Conservation (phyloP, 257 asterid species). For the Solanum paucissectum region DNA sequence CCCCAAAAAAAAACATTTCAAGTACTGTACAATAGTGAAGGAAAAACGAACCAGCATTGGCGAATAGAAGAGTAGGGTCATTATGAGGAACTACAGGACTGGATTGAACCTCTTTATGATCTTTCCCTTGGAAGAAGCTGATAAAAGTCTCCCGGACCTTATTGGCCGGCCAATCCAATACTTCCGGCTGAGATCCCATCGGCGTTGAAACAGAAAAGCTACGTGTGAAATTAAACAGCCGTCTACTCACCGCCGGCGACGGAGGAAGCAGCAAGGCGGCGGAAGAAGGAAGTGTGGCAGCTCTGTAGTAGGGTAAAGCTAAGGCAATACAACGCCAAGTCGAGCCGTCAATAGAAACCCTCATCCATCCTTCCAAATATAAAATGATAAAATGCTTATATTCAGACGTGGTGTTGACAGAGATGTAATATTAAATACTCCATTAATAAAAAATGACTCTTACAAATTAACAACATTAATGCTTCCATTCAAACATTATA, state of each 20-base stretch:
- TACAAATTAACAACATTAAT: background rate
- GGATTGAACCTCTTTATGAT: conserved; percentile 59
- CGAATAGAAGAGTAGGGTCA: conserved; percentile 91
- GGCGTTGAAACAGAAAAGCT: background rate
- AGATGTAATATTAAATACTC: background rate
- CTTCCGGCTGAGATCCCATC: conserved; percentile 58
- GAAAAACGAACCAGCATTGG: conserved; percentile 56
- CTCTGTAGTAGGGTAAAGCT: background rate
- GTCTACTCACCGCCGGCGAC: conserved; percentile 1
- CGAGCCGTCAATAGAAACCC: conserved; percentile 27
- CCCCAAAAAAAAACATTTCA: background rate
- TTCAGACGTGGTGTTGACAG: background rate
- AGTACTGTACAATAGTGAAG: background rate
- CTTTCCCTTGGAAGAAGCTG: conserved; percentile 49
- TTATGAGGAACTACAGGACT: conserved; percentile 92
- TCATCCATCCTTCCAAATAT: conserved; percentile 34
- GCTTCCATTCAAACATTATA: background rate
- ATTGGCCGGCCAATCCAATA: conserved; percentile 66
- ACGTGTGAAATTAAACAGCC: background rate
- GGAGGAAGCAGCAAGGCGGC: background rate
- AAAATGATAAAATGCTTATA: background rate
- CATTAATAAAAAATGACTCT: background rate
- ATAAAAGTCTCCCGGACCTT: conserved; percentile 53
- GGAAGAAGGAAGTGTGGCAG: background rate
- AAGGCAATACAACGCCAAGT: conserved; percentile 1